phyloP scores from a whole-genome alignment of 2,329 filamentous ascomycete species.

The Eutypa lata region DNA sequence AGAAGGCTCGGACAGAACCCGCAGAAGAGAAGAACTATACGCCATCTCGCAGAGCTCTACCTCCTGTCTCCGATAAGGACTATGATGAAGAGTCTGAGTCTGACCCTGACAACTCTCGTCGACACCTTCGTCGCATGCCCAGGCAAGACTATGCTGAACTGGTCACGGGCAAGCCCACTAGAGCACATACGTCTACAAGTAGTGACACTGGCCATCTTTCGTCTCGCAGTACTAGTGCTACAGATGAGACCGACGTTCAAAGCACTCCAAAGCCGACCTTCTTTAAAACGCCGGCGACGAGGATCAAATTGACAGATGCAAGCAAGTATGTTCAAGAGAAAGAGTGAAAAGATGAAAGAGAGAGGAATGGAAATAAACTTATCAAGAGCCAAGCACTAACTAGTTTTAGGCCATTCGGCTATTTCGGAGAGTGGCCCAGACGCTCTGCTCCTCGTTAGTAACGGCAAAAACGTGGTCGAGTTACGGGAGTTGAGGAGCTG shows the following conservation, averaged over 20 bases:
- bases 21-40: slow-evolving; percentile 18
- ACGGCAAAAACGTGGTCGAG: too few relatives aligned
- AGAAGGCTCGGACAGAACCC: slow-evolving; percentile 7
- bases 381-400: slow-evolving; percentile 3
- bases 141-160: slow-evolving; percentile 27
- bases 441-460: slow-evolving; percentile 25
- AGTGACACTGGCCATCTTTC: slow-evolving; percentile 14
- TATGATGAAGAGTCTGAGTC: slow-evolving; percentile 4
- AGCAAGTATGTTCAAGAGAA: not conserved
- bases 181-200: slow-evolving; percentile 18
- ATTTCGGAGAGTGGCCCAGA: slow-evolving; percentile 29
- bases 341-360: slow-evolving; percentile 9
- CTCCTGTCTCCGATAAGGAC: slow-evolving; percentile 4
- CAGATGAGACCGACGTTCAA: not conserved
- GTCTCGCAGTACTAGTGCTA: not conserved
- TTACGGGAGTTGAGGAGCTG: not conserved
- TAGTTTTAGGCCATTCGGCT: slow-evolving; percentile 28
- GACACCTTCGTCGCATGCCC: slow-evolving; percentile 18
- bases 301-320: not conserved
- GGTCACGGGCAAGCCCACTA: slow-evolving; percentile 22
- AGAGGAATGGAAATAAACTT: slow-evolving; percentile 20
- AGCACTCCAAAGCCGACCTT: not conserved
- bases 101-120: slow-evolving; percentile 16
- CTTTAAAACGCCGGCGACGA: not conserved
- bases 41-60: slow-evolving; percentile 8